These are phyloP conservation scores for Singerocomus inundabilis DNA, from an alignment of 1,284 basidiomycete genomes.

Conservation along the genomic window DNA sequence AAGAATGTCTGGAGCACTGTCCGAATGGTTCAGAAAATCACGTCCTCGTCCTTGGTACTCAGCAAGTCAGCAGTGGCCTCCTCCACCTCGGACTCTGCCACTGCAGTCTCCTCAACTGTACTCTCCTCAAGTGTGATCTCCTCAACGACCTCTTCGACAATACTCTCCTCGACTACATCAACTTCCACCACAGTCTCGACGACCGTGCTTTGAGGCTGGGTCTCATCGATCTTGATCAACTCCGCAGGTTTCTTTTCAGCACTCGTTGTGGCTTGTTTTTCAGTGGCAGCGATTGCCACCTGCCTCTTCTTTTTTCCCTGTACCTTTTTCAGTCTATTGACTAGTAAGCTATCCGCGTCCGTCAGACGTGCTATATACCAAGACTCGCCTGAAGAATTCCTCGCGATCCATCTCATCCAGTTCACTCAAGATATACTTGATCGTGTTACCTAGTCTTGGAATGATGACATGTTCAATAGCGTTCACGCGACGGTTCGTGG, in stretches of 20 bases:
- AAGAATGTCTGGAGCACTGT: background rate
- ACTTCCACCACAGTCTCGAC: slow-evolving; percentile 32
- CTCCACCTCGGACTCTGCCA: slow-evolving; percentile 21
- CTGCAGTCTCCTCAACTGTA: slow-evolving; percentile 5
- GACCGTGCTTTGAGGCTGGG: slow-evolving; percentile 23
- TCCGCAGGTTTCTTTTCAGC: slow-evolving; percentile 32
- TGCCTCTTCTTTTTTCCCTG: slow-evolving; percentile 94
- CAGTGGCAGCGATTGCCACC: slow-evolving; percentile 27
- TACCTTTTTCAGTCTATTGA: slow-evolving; percentile 83
- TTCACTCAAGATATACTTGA: slow-evolving; percentile 95
- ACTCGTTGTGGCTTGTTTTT: slow-evolving; percentile 18
- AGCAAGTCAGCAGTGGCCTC: slow-evolving; percentile 59
- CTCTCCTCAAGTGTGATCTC: slow-evolving; percentile 10
- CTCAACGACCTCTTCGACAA: slow-evolving; percentile 23
- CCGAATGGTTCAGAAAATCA: slow-evolving; percentile 68
- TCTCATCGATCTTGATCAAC: slow-evolving; percentile 17
- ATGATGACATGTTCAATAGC: slow-evolving; percentile 99
- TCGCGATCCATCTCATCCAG: slow-evolving; percentile 97
- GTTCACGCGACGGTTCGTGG: slow-evolving; percentile 97
- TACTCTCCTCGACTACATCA: background rate
- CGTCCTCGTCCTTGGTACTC: slow-evolving; percentile 84
- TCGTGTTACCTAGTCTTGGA: slow-evolving; percentile 94
- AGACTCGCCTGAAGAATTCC: slow-evolving; percentile 85
- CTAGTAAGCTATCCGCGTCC: slow-evolving; percentile 6
- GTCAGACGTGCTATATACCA: background rate